Evolutionary conservation across 768 basidiomycete genomes (phyloP).

Genomic region (Termitomyces sp.): DNA sequence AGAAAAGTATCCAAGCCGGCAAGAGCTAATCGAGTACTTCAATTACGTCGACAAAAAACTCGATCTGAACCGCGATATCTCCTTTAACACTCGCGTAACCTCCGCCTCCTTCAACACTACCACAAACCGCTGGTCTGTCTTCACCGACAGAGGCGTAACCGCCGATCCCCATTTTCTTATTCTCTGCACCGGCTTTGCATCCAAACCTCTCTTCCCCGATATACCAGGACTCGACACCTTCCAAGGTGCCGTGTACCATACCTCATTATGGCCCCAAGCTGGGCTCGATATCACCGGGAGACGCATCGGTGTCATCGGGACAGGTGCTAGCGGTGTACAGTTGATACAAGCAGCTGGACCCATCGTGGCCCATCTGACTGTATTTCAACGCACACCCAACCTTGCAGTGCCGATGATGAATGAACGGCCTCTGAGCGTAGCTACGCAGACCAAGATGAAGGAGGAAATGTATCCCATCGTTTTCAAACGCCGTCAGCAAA

Average conservation of each 20-base stretch:
- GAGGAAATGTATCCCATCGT: constrained; percentile 16
- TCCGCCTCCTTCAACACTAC: constrained; percentile 17
- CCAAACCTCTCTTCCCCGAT: constrained; percentile 19
- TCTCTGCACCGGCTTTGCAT: constrained; percentile 21
- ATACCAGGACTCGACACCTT: constrained; percentile 19
- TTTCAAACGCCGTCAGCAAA: constrained; percentile 18
- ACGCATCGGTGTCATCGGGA: constrained; percentile 24
- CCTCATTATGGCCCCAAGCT: constrained; percentile 18
- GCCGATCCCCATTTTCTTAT: constrained; percentile 18
- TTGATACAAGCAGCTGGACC: constrained; percentile 21
- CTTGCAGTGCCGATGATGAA: constrained; percentile 22
- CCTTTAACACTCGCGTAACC: constrained; percentile 19
- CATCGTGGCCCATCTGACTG: constrained; percentile 18
- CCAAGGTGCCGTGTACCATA: constrained; percentile 21
- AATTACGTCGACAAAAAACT: constrained; percentile 22
- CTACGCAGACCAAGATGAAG: constrained; percentile 14
- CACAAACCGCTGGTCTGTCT: constrained; percentile 19
- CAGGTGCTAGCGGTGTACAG: constrained; percentile 24
- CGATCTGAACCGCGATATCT: constrained; percentile 19
- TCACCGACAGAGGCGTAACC: constrained; percentile 14
- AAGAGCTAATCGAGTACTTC: constrained; percentile 22
- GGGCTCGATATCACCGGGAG: constrained; percentile 19
- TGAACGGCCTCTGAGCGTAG: constrained; percentile 12
- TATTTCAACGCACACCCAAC: constrained; percentile 26
- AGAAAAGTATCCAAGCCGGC: constrained; percentile 12